Conservation (phyloP, 352 stramenopile species). For the Globisporangium alternatum region DNA sequence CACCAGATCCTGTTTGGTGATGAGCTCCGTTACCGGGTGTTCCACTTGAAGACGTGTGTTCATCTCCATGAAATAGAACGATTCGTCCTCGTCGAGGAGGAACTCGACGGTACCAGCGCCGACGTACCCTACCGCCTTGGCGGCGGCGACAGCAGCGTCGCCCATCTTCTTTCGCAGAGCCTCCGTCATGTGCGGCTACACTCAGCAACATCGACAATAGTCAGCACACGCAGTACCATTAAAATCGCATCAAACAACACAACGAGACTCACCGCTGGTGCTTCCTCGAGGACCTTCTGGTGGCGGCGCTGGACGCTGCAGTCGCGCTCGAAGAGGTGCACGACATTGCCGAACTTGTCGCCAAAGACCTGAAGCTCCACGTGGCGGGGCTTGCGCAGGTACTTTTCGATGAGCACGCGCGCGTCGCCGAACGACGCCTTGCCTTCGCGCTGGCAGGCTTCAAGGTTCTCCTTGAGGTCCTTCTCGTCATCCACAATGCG, state of each 20-base stretch:
- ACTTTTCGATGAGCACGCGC: slow-evolving; percentile 92
- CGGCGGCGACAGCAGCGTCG: slow-evolving; percentile 83
- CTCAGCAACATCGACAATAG: neutral
- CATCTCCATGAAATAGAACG: slow-evolving; percentile 97
- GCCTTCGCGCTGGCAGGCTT: slow-evolving; percentile 86
- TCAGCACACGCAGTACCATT: neutral
- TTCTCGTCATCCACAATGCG: slow-evolving; percentile 83
- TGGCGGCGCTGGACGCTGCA: slow-evolving; percentile 90
- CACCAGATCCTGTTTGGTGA: slow-evolving; percentile 88
- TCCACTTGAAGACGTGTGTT: slow-evolving; percentile 96
- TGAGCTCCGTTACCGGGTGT: slow-evolving; percentile 91
- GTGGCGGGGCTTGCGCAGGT: slow-evolving; percentile 84
- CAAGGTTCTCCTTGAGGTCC: slow-evolving; percentile 76
- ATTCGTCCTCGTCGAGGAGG: slow-evolving; percentile 87
- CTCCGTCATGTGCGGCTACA: slow-evolving; percentile 72
- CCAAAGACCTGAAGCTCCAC: slow-evolving; percentile 93
- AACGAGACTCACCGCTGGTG: slow-evolving; percentile 67
- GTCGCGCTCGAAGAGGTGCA: slow-evolving; percentile 91
- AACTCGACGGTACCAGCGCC: slow-evolving; percentile 94
- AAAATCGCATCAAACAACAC: slow-evolving; percentile 1
- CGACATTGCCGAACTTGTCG: slow-evolving; percentile 87
- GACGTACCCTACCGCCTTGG: slow-evolving; percentile 90
- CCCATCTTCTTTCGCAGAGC: slow-evolving; percentile 86
- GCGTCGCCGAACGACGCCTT: slow-evolving; percentile 89
- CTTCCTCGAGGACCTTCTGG: slow-evolving; percentile 95